Percentiles rank a stretch among this genome's conserved stretches.
phyloP scores from a whole-genome alignment of 2,329 filamentous ascomycete species.

The Fusarium foetens region DNA sequence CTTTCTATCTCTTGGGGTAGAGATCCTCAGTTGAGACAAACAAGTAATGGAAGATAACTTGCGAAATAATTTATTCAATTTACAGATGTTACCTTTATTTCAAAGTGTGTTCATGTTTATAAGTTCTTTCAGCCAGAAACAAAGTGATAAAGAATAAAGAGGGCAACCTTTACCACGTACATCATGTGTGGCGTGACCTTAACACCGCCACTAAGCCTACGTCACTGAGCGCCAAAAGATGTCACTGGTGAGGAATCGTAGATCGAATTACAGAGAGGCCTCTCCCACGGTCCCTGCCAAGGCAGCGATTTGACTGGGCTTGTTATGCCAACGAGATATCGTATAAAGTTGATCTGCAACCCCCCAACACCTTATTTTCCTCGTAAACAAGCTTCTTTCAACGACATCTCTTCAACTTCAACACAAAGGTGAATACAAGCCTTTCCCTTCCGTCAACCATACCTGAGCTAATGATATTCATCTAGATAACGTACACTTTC shows the following conservation, averaged over 20 bases:
- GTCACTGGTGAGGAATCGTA: conserved; percentile 15
- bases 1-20: not conserved
- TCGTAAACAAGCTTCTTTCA: conserved; percentile 38
- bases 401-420: conserved; percentile 19
- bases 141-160: not conserved
- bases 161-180: not conserved
- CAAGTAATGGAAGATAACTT: not conserved
- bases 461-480: not conserved
- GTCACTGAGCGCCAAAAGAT: conserved; percentile 32
- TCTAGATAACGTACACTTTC: conserved; percentile 2
- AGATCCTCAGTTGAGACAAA: not conserved
- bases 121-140: not conserved
- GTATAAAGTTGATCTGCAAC: conserved; percentile 39
- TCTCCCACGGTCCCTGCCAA: conserved; percentile 40
- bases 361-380: conserved; percentile 37
- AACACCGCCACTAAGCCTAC: conserved; percentile 39
- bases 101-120: not conserved
- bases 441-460: no score
- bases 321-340: conserved; percentile 13
- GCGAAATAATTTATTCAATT: not conserved
- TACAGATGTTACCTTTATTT: not conserved
- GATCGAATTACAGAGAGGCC: conserved; percentile 25
- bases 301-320: conserved; percentile 24
- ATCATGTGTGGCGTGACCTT: conserved; percentile 6
- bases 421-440: conserved; percentile 5